phyloP scores from a whole-genome alignment of 2,329 filamentous ascomycete species.

The Rhinocladiella similis region DNA sequence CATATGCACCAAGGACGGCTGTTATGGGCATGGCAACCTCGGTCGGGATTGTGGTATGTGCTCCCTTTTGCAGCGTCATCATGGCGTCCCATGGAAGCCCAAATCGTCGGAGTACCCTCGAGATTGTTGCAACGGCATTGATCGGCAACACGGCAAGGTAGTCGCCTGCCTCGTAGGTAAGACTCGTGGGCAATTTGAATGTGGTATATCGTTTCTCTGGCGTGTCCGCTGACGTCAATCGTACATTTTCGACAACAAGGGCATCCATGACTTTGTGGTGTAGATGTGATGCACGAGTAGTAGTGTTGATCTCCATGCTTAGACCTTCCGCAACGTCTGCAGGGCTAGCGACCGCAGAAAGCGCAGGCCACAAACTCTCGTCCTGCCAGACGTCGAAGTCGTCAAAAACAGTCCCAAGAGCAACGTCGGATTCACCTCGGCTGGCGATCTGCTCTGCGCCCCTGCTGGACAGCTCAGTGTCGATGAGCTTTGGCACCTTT shows the following conservation, averaged over 20 bases:
- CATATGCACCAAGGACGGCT: constrained; percentile 67
- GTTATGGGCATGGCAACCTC: constrained; percentile 59
- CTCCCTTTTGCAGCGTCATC: constrained; percentile 59
- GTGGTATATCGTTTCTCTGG: constrained; percentile 65
- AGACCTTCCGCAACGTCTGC: constrained; percentile 39
- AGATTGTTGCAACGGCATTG: constrained; percentile 64
- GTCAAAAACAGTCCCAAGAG: constrained; percentile 65
- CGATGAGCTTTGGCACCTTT: constrained; percentile 63
- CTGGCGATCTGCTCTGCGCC: constrained; percentile 53
- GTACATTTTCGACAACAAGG: constrained; percentile 55
- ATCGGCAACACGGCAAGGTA: constrained; percentile 74
- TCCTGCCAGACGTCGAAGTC: constrained; percentile 71
- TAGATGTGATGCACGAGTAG: constrained; percentile 56
- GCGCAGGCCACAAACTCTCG: constrained; percentile 51
- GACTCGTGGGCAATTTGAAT: constrained; percentile 65
- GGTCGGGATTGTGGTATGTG: constrained; percentile 56
- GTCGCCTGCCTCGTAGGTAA: constrained; percentile 71
- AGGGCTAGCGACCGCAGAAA: constrained; percentile 40
- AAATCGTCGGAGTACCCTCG: constrained; percentile 64
- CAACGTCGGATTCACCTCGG: constrained; percentile 55
- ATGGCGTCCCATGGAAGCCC: constrained; percentile 68
- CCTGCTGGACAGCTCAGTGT: constrained; percentile 53
- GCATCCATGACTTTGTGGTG: constrained; percentile 66
- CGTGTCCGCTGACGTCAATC: constrained; percentile 53
- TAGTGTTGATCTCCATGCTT: constrained; percentile 54